Evolutionary conservation across 805 yeast genomes (phyloP), one percentile per base, ranked within the genome.

Genomic region (Myxozyma neglecta): DNA sequence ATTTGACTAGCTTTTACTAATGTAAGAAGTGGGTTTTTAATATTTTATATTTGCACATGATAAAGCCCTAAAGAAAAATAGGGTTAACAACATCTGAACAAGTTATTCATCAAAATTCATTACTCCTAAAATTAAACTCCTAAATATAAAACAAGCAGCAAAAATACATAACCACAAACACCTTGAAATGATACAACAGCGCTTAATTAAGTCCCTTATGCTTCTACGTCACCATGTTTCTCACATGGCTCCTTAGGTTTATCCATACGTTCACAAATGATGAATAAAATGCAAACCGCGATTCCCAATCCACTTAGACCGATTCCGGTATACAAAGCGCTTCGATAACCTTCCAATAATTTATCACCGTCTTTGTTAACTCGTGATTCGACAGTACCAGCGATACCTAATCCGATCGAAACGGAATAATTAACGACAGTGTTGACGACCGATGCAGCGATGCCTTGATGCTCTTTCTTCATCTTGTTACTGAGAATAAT

Each of bases 351-450:
- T 37, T 76, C 63, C 54, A 83, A 61, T 6, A 63, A 53, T 24
- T 72, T 67, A 6, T 67, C 65, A 3, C 75, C 74, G 13, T 68
- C 56, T 14, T 68, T 63, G n/a, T 72, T 66, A 0, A 78, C 69
- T 57, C 80, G 75, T 20, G 73, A 74, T 66, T 87, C 88, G 2
- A 85, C 87, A 1, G 87, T 83, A n/a, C 85, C 85, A 2, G 89
- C 87, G 47, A 88, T 76, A 9, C 91, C 93, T 37, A 88, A 75
- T 42, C 86, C 84, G n/a, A 88, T 71, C 0, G 91, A 84, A 70
- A 83, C 86, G 0, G 91, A 84, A 71, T 88, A 88, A 71, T 86
- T 88, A 11, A 86, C 83, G 67, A 86, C 83, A 0, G 94, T 87
- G 20, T 86, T 80, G 4, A 87, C 85, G 53, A 88, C 75, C 0